A percentile compares a stretch with the other conserved stretches of the same genome.
Evolutionary conservation across 345 rosid species (phyloP).

Genomic region (Geranium brycei): DNA sequence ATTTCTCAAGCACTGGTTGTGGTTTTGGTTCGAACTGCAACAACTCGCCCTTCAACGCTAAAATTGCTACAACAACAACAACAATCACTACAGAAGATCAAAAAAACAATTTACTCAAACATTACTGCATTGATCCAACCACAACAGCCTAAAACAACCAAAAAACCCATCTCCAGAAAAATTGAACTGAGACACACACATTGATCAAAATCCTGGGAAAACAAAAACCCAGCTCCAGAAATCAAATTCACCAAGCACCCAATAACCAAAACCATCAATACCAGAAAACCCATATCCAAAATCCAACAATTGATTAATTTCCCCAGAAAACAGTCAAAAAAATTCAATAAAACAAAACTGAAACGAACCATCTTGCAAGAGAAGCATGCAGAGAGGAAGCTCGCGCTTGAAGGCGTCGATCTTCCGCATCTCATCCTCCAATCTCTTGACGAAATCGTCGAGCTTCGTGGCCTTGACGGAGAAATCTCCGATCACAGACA

Average conservation of each 20-base stretch:
- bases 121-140: conserved; percentile 1
- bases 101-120: not conserved
- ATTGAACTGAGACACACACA: conserved; percentile 2
- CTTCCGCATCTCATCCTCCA: conserved; percentile 71
- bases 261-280: not conserved
- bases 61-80: conserved; percentile 44
- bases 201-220: conserved; percentile 3
- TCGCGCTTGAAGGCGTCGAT: conserved; percentile 67
- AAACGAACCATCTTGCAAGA: conserved; percentile 59
- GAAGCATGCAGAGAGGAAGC: conserved; percentile 74
- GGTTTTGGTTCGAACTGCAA: conserved; percentile 17
- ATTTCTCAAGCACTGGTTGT: conserved; percentile 58
- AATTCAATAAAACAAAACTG: not conserved
- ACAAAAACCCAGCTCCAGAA: conserved; percentile 5
- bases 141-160: conserved; percentile 3
- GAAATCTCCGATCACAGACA: conserved; percentile 31
- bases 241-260: not conserved
- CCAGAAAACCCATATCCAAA: not conserved
- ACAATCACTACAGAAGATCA: no score
- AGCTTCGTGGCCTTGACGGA: conserved; percentile 33
- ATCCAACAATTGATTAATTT: not conserved
- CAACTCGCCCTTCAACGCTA: conserved; percentile 35
- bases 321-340: no score
- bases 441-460: conserved; percentile 37
- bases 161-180: conserved; percentile 3